phyloP scores from a whole-genome alignment of 2,329 filamentous ascomycete species.

The Penicillium expansum region DNA sequence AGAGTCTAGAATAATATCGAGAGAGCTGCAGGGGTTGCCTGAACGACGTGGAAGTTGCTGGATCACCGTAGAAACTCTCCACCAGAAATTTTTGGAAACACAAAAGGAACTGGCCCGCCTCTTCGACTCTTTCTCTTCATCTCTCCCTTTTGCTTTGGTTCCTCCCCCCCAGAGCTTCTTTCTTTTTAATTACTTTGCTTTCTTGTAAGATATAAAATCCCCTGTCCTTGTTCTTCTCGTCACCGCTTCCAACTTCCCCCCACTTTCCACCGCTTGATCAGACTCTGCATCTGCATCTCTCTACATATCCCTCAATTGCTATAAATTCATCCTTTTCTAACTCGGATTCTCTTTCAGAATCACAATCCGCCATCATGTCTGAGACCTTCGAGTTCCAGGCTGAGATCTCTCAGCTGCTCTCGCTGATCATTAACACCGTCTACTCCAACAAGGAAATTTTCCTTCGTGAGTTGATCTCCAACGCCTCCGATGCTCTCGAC shows the following conservation, averaged over 20 bases:
- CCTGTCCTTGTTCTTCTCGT: conserved; percentile 8
- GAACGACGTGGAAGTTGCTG: conserved; percentile 38
- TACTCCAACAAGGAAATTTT: conserved; percentile 99
- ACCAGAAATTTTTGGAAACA: conserved; percentile 33
- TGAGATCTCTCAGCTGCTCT: conserved; percentile 99
- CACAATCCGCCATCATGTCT: conserved; percentile 62
- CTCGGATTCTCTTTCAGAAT: conserved; percentile 9
- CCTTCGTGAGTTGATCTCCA: conserved; percentile 96
- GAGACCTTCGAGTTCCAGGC: conserved; percentile 99
- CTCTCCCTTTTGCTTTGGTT: conserved; percentile 21
- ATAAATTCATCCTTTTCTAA: neutral
- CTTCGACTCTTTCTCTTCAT: conserved; percentile 14
- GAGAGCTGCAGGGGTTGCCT: conserved; percentile 18
- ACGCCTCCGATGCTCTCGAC: conserved; percentile 97
- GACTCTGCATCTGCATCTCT: conserved; percentile 10
- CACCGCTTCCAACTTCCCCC: conserved; percentile 14
- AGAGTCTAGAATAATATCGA: conserved; percentile 18
- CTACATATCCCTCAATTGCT: conserved; percentile 1
- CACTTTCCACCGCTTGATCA: conserved; percentile 7
- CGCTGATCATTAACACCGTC: conserved; percentile 99
- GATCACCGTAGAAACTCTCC: conserved; percentile 39
- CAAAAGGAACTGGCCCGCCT: conserved; percentile 27
- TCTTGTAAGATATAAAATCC: conserved; percentile 13
- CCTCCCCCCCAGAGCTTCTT: conserved; percentile 22
- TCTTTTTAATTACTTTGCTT: conserved; percentile 14